Evolutionary conservation across 2,329 filamentous ascomycete species (phyloP), one percentile per base, ranked within the genome.

Genomic region (Pyrenochaeta sp.): DNA sequence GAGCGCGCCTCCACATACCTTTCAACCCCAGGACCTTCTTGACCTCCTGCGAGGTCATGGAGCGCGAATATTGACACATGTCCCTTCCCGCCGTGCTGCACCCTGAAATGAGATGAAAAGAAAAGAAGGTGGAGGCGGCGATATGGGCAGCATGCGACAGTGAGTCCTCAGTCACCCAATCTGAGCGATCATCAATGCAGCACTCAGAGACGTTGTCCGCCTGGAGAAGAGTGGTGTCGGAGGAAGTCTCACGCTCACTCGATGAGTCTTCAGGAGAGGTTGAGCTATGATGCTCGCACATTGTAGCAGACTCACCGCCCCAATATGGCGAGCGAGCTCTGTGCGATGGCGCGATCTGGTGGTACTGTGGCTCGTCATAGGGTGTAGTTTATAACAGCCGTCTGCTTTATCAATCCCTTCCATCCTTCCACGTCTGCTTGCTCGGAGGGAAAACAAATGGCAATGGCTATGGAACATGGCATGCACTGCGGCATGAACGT

Each of bases 51-150:
- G 65, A 67, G 5, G 69, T 68, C 17, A 73, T 59, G 23, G 68
- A 62, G n/a, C 52, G 56, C 31, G 69, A 63, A 45, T 59, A 66
- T 42, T 65, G 67, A 50, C 64, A 71, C 72, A 75, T 75, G 44
- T 30, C 30, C 58, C 72, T 53, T 9, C 52, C 63, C 35, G 58
- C 57, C 11, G 61, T 50, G 52, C 61, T 69, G 56, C 73, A 75
- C 37, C 58, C 71, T 11, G 66, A 63, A 21, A 68, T 44, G 37
- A 69, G 64, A 54, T 70, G 64, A 35, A 67, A 49, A 1, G 63
- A 61, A 47, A 68, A 66, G 44, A 65, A 36, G 9, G 48, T 18
- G 40, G 45, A 32, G 18, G 39, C 7, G 36, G 31, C 27, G 30
- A 20, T 44, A 17, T 56, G 37, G 37, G 50, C 15, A 20, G 21